Evolutionary conservation across 257 asterid species (phyloP), one percentile per base, ranked within the genome.

Genomic region (Pogostemon cablin): DNA sequence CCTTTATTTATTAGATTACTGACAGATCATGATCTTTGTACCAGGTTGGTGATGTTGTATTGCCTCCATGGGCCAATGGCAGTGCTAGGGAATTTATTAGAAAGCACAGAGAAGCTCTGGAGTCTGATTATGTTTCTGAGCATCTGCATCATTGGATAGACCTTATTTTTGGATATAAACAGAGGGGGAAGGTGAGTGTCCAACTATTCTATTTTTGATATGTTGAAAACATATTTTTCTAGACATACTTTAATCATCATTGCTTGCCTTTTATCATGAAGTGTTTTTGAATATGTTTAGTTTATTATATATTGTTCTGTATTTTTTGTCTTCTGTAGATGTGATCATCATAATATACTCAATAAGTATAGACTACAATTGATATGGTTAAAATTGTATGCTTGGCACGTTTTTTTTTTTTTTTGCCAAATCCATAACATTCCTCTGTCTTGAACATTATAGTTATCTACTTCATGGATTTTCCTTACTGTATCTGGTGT

Each of bases 91-190:
- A 95, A 86, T 95, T 95, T 81, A 86, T 95, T 54, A 85, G 72
- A 85, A 91, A 86, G 90, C 98, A 95, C 64, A 84, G 98, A 82
- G 99, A 89, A 81, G 98, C 99, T n/a, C 75, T 95, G 84, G 99
- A 95, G 72, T 95, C 98, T 35, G 93, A 92, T 85, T 91, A 85
- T 87, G 96, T 95, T 69, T 95, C 99, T 25, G 92, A 89, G 84
- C 85, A 91, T 83, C 90, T 95, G 75, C 99, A 95, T 79, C 98
- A 95, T 75, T 95, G 99, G 99, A 95, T 95, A 76, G 99, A 95
- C 83, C 98, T 95, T 60, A 91, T 95, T 81, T 95, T 95, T 82
- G 99, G 99, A 74, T 78, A 73, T 73, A 95, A 82, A 81, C 99
- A 95, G 85, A 85, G 99, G 66, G 99, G 99, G 64, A 95, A 95